Conservation (phyloP, 768 basidiomycete genomes). For the Auricularia cornea region DNA sequence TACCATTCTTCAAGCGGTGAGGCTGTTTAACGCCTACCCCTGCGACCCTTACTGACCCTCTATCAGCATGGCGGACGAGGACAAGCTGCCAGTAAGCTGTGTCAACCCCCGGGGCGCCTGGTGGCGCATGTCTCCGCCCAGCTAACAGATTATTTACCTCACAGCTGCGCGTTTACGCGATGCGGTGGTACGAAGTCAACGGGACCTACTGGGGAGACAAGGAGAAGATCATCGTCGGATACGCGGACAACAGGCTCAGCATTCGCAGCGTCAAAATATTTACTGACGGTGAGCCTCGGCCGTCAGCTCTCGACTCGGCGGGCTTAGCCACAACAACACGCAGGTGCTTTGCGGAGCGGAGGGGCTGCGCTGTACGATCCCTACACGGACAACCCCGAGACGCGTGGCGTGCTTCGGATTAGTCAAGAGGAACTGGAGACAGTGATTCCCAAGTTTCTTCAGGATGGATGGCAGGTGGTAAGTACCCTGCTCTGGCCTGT, state of each 20-base stretch:
- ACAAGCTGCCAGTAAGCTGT: conserved; percentile 54
- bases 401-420: conserved; percentile 8
- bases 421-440: conserved; percentile 3
- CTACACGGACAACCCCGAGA: conserved; percentile 24
- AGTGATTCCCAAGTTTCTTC: conserved; percentile 6
- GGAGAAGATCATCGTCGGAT: conserved; percentile 49
- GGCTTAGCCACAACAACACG: background rate
- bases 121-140: background rate
- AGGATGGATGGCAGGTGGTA: conserved; percentile 11
- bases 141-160: background rate
- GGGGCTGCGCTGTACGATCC: conserved; percentile 84
- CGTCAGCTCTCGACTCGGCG: conserved; percentile 8
- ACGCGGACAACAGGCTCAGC: conserved; percentile 53
- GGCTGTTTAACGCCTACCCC: conserved; percentile 14
- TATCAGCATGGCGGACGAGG: conserved; percentile 57
- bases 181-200: conserved; percentile 53
- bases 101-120: background rate
- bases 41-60: background rate
- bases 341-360: conserved; percentile 85
- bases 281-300: conserved; percentile 50
- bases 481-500: background rate
- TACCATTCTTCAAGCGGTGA: conserved; percentile 60
- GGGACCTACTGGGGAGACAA: conserved; percentile 55
- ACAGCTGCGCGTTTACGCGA: conserved; percentile 54
- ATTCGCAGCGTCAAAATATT: conserved; percentile 68